Base-by-base conservation (phyloP, 805 yeast genomes). In the Candida rishiriensis region DNA sequence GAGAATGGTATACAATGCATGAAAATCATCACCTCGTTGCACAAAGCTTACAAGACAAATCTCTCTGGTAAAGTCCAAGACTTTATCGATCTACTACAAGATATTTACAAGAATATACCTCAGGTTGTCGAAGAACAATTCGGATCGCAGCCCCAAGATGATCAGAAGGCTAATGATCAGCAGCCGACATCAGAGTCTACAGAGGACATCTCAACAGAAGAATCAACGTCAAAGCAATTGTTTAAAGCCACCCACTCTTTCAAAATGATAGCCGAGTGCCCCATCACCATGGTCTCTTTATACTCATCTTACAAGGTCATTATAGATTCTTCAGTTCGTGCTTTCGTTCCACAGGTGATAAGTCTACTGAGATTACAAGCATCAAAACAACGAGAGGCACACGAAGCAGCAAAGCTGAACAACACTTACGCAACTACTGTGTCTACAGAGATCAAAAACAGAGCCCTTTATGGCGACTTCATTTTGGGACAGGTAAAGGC, bases 401-500 rank as follows among this genome's bases (percentile, higher is more conserved):
- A 85, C 50, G 72, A 67, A 38, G 69, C 69, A 13, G 79, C 83
- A 1, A 79, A 78, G 49, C 66, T 75, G 6, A 70, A 72, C 34
- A 83, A 84, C 12, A 73, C 76, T 40, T 69, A 78, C 29, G 79
- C 79, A 42, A 83, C 89, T 0, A 76, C 87, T 0, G 84, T 90
- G 18, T 77, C 95, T 3, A 83, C 90, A 1, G 75, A 76, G 7
- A 84, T 93, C 51, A 78, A 75, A 44, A 88, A 89, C 56, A 75
- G 96, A 51, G 70, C 79, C 10, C 83, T 85, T 0, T 93, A 83
- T 64, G 85, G 93, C 47, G 98, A 93, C 55, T 88, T 93, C 56
- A 81, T 91, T 13, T 68, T 88, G 26, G 89, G 96, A 26, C 99
- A 93, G 65, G 96, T 95, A 34, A 93, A 93, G 62, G 96, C 97